Base-by-base conservation (phyloP, 768 basidiomycete genomes). In the Psilocybe subaeruginosa region DNA sequence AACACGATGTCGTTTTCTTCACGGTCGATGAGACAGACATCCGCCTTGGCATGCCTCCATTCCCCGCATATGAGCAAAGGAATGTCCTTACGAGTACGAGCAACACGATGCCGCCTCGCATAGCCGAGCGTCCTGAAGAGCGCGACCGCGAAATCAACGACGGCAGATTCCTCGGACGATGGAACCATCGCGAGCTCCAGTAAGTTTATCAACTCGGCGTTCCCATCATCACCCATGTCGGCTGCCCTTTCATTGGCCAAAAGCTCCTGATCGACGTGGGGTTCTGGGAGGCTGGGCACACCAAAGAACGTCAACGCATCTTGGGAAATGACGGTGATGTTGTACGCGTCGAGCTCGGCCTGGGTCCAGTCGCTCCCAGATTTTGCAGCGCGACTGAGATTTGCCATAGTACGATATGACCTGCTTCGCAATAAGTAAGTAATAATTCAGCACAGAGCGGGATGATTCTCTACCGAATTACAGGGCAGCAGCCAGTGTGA, bases 1-100 rank as follows among this genome's bases (percentile, higher is more conserved):
- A 74, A 68, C 27, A 72, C 4, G 56, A 70, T 66, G 49, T 74
- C 67, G 37, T 68, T 59, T 29, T 60, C 60, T 23, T 30, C 31
- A 17, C 51, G 37, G 59, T 74, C 69, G 12, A 72, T 45, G 39
- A 80, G 61, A 59, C 73, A 77, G 54, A 77, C 70, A 64, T 74
- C 73, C 1, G 73, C 60, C 53, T 68, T 68, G 16, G 71, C 68
- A 41, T 67, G 52, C 41, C 31, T 67, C 29, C 5, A 33, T 64
- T 73, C 67, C 6, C 74, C 70, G 46, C 74, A 75, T 14, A 74
- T 69, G 12, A 68, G 33, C 8, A 78, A 61, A 0, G 56, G 66
- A 2, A 78, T 58, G 35, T 70, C 64, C 35, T 66, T 68, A 8
- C 70, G 56, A 5, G 69, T 71, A 55, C 61, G 66, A 48, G 64